Conservation (phyloP, 306 rosid genomes). For the Castanea sativa region DNA sequence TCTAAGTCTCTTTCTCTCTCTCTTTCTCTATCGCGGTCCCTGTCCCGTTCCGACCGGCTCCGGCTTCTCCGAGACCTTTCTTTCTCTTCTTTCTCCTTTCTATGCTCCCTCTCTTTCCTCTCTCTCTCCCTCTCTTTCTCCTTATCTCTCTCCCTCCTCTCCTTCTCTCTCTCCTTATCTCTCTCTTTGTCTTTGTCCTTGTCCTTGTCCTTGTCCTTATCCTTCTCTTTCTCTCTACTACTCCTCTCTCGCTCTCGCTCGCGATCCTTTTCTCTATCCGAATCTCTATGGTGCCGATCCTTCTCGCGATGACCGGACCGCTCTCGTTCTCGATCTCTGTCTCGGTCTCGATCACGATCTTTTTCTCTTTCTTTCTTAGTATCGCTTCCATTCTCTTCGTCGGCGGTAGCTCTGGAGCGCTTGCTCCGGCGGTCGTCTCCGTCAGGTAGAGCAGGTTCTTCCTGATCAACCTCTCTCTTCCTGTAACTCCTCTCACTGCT, state of each 20-base stretch:
- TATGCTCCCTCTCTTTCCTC: slow-evolving; percentile 15
- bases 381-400: slow-evolving; percentile 55
- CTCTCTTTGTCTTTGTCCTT: slow-evolving; percentile 24
- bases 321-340: slow-evolving; percentile 45
- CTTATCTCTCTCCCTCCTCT: slow-evolving; percentile 20
- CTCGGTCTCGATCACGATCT: slow-evolving; percentile 26
- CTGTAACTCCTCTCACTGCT: slow-evolving; percentile 58
- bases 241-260: slow-evolving; percentile 36
- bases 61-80: slow-evolving; percentile 55
- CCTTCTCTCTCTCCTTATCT: slow-evolving; percentile 24
- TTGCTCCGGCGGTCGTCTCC: slow-evolving; percentile 56
- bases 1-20: slow-evolving; percentile 71
- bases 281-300: slow-evolving; percentile 49
- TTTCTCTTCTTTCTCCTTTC: slow-evolving; percentile 28
- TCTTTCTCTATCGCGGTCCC: slow-evolving; percentile 32
- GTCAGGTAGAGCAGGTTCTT: slow-evolving; percentile 22
- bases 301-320: slow-evolving; percentile 49
- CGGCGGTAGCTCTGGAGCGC: slow-evolving; percentile 33
- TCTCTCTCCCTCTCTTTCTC: slow-evolving; percentile 31
- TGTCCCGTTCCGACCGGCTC: slow-evolving; percentile 55
- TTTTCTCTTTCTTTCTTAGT: not conserved
- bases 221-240: slow-evolving; percentile 42
- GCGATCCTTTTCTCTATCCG: slow-evolving; percentile 35
- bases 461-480: slow-evolving; percentile 65
- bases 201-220: slow-evolving; percentile 30